Evolutionary conservation across 1,139 yeast species (phyloP), one percentile per base, ranked within the genome.

Genomic region (Wickerhamiella pararugosa): DNA sequence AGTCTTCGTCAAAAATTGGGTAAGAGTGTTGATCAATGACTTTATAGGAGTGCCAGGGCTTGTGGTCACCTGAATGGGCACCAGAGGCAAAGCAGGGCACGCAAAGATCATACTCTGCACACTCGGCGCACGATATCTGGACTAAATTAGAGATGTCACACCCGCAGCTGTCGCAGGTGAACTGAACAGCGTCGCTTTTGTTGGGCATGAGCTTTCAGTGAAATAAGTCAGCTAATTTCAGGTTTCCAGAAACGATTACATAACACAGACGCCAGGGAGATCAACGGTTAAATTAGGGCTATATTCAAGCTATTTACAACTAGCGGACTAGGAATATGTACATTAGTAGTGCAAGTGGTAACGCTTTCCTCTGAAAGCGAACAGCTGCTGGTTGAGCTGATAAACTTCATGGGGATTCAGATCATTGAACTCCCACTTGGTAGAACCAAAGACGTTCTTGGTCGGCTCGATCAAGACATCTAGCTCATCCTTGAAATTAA

Each of bases 71-170:
- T 4, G 92, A 73, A 29, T 75, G 66, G 21, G 73, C 67, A 8
- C 98, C 99, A 47, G 77, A 73, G 3, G 95, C 79, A 63, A 90
- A 90, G 59, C 99, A 90, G 5, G 94, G 94, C 6, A 92, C 97
- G 66, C 99, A 90, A 28, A 90, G 66, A 58, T 90, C 98, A 56
- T 90, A 92, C 59, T 90, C 97, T 7, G 26, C 9, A 62, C 98
- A 90, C 37, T 77, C 79, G 0, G 96, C 97, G 65, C 98, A 90
- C 45, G 82, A 71, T 41, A 90, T 77, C 48, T 97, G 71, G 43
- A 90, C 92, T 52, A 96, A 66, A 55, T 87, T 79, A 5, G 97
- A 87, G 58, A 96, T 83, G 59, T 90, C 98, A 4, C 94, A 71
- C 26, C 95, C 79, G 57, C 98, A 90, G 15, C 83, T 84, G 62